Evolutionary conservation across 805 yeast species (phyloP).

Genomic region (Lachancea sp.): DNA sequence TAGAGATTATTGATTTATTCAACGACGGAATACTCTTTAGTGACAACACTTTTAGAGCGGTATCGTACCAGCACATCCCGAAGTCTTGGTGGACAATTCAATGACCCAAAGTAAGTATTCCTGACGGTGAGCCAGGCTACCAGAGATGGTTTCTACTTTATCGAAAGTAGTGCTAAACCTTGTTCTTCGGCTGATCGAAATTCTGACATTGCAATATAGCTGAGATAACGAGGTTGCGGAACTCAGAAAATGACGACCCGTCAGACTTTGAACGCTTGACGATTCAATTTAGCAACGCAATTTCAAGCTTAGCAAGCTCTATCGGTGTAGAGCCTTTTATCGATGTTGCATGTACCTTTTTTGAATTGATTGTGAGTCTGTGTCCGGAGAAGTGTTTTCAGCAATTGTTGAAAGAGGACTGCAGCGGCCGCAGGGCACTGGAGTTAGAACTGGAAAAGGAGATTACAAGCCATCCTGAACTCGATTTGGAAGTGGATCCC

Average conservation of each 20-base stretch:
- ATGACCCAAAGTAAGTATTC: background rate
- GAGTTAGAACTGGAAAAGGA: slow-evolving; percentile 9
- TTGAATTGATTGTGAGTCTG: slow-evolving; percentile 6
- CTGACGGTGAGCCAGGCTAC: background rate
- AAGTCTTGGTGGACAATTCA: background rate
- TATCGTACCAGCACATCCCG: background rate
- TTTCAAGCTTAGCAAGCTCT: background rate
- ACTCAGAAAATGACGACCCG: no score
- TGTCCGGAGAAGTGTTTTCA: slow-evolving; percentile 4
- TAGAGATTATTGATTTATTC: background rate
- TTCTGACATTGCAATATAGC: no score
- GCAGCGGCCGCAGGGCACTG: background rate
- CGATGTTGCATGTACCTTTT: slow-evolving; percentile 1
- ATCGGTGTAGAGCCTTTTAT: background rate
- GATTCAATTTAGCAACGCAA: background rate
- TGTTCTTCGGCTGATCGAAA: no score
- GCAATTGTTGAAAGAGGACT: background rate
- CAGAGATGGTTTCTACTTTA: no score
- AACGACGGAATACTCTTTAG: background rate
- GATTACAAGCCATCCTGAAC: slow-evolving; percentile 15
- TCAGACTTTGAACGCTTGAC: slow-evolving; percentile 1
- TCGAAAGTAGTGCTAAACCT: no score
- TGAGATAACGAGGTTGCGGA: no score
- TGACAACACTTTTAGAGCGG: background rate
- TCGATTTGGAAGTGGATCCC: slow-evolving; percentile 18